A percentile compares a stretch with the other conserved stretches of the same genome.
These are phyloP conservation scores for Ustilago loliicola DNA, from an alignment of 1,284 basidiomycete genomes.

Conservation along the genomic window DNA sequence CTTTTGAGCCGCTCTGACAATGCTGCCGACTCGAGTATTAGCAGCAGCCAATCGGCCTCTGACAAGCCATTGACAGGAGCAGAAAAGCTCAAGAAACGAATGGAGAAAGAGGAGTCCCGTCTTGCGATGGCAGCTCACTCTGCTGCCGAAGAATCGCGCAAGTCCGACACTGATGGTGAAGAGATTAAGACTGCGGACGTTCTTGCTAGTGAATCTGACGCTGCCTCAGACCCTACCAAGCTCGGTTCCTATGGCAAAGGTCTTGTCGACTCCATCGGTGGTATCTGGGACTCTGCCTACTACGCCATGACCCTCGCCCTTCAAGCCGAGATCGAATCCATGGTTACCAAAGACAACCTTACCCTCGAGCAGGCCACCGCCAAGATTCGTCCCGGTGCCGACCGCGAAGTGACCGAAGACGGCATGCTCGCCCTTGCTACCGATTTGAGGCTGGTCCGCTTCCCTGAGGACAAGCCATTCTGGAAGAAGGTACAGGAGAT, in stretches of 20 bases:
- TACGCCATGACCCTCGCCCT: constrained; percentile 62
- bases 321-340: constrained; percentile 44
- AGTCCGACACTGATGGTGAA: constrained; percentile 17
- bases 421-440: constrained; percentile 44
- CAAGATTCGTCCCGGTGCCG: constrained; percentile 42
- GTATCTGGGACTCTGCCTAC: constrained; percentile 70
- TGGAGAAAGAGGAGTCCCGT: constrained; percentile 43
- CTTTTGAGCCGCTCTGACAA: constrained; percentile 13
- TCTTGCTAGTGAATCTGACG: constrained; percentile 11
- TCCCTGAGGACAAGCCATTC: constrained; percentile 60
- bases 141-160: constrained; percentile 44
- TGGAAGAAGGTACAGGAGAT: constrained; percentile 56
- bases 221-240: neutral
- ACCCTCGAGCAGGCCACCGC: constrained; percentile 54
- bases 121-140: constrained; percentile 51
- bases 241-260: constrained; percentile 69
- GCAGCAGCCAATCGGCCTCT: neutral
- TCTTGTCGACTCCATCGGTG: constrained; percentile 72
- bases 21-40: neutral
- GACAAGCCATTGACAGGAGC: constrained; percentile 14
- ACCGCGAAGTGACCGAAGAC: constrained; percentile 39
- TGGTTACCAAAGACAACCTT: constrained; percentile 44
- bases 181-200: constrained; percentile 33
- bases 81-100: constrained; percentile 43
- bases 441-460: constrained; percentile 59